Evolutionary conservation across 1,284 basidiomycete genomes (phyloP).

Genomic region (Pascua sp.): DNA sequence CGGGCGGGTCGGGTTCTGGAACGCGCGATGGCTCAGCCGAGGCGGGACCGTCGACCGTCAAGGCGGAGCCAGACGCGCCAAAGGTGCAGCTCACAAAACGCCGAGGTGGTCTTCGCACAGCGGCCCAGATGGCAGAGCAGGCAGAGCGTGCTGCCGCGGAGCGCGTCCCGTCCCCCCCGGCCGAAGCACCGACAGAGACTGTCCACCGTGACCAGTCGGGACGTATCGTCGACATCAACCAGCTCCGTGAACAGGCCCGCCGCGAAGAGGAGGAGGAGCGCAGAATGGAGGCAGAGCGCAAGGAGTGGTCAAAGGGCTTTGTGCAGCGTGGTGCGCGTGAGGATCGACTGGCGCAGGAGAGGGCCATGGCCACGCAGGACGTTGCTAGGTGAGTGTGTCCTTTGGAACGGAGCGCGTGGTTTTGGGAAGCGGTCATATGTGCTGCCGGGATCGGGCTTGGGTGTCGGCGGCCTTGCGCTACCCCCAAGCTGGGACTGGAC

Average conservation of each 20-base stretch:
- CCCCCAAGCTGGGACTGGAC: too few species aligned
- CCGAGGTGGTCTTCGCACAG: slow-evolving; percentile 70
- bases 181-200: slow-evolving; percentile 62
- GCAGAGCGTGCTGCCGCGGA: slow-evolving; percentile 56
- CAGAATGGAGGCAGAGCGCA: slow-evolving; percentile 79
- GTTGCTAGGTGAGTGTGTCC: slow-evolving; percentile 61
- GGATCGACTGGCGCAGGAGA: slow-evolving; percentile 60
- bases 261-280: slow-evolving; percentile 70
- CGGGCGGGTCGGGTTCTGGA: too few species aligned
- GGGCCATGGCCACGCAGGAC: slow-evolving; percentile 62
- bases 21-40: slow-evolving; percentile 1
- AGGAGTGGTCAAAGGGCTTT: slow-evolving; percentile 95
- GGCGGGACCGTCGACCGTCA: slow-evolving; percentile 2
- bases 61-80: neutral
- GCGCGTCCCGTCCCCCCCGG: slow-evolving; percentile 49
- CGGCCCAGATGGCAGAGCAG: slow-evolving; percentile 52
- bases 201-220: slow-evolving; percentile 90
- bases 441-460: too few species aligned
- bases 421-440: too few species aligned
- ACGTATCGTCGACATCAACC: slow-evolving; percentile 80
- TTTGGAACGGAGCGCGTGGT: neutral
- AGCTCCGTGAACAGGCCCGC: slow-evolving; percentile 75
- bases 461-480: too few species aligned
- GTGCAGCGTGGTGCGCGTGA: slow-evolving; percentile 78
- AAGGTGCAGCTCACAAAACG: slow-evolving; percentile 46